Conservation (phyloP, 2,329 filamentous ascomycete species). For the Venturia carpophila region DNA sequence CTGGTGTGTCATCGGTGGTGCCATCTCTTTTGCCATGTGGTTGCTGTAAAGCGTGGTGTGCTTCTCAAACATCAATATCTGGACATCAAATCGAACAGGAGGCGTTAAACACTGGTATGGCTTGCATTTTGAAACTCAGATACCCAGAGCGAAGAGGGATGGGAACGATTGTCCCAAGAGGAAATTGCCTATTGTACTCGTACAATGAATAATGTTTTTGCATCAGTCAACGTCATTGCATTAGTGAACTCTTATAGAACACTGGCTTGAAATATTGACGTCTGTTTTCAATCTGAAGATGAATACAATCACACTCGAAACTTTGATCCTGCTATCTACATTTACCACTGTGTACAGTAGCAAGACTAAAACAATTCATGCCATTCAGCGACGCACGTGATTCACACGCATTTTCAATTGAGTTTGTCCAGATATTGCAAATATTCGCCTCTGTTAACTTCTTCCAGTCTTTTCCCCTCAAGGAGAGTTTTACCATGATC, state of each 20-base stretch:
- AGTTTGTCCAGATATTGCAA: too few relatives aligned
- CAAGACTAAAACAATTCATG: too few relatives aligned
- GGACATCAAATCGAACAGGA: background rate
- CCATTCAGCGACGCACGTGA: background rate
- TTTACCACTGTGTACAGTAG: too few relatives aligned
- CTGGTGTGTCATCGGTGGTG: constrained; percentile 14
- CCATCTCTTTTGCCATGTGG: constrained; percentile 14
- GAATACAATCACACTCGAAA: too few relatives aligned
- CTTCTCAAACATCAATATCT: background rate
- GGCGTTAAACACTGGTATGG: background rate
- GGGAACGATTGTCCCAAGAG: background rate
- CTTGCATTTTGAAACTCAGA: background rate
- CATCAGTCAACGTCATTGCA: background rate
- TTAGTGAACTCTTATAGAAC: too few relatives aligned
- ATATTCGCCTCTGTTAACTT: too few relatives aligned
- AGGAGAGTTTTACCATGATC: background rate
- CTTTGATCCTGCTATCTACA: too few relatives aligned
- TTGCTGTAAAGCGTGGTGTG: background rate
- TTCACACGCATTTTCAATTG: background rate
- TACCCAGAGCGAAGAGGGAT: background rate
- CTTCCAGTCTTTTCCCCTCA: too few relatives aligned
- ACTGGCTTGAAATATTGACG: too few relatives aligned
- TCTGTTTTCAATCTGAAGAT: too few relatives aligned
- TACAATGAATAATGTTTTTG: background rate
- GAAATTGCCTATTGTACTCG: background rate